Percentiles rank a stretch among this genome's conserved stretches.
phyloP scores from a whole-genome alignment of 805 yeast species.

The Hagleromyces aurorensis region DNA sequence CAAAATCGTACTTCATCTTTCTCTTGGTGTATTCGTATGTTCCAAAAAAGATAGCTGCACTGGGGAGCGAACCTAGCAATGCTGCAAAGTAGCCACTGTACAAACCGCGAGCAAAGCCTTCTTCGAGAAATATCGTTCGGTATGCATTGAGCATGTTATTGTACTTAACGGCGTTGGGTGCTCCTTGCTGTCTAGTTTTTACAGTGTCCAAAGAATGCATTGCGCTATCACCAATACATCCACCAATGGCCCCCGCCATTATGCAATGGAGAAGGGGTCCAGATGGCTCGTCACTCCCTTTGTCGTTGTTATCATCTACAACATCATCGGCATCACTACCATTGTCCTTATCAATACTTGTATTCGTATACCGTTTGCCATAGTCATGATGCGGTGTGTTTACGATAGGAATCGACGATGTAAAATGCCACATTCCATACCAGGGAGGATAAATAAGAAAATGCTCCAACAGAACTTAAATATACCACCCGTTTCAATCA shows the following conservation, averaged over 20 bases:
- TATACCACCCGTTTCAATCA: too few relatives aligned
- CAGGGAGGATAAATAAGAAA: too few relatives aligned
- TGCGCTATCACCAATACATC: slow-evolving; percentile 80
- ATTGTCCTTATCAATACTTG: slow-evolving; percentile 6
- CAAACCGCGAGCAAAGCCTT: slow-evolving; percentile 76
- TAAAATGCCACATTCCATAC: slow-evolving; percentile 14
- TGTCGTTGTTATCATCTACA: slow-evolving; percentile 2
- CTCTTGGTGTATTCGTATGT: slow-evolving; percentile 83
- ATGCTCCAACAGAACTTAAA: too few relatives aligned
- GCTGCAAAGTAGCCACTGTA: slow-evolving; percentile 94
- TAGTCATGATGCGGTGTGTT: slow-evolving; percentile 11
- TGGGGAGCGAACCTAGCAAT: slow-evolving; percentile 84
- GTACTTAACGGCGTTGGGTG: slow-evolving; percentile 57
- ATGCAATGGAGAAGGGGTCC: slow-evolving; percentile 49
- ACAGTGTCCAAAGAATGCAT: slow-evolving; percentile 98
- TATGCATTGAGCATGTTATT: slow-evolving; percentile 71
- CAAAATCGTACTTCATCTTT: slow-evolving; percentile 50
- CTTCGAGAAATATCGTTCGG: slow-evolving; percentile 65
- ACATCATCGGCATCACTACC: slow-evolving; percentile 6
- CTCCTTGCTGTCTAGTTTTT: slow-evolving; percentile 96
- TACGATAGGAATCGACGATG: slow-evolving; percentile 20
- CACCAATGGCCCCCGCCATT: slow-evolving; percentile 93
- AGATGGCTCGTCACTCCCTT: slow-evolving; percentile 2
- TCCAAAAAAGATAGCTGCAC: slow-evolving; percentile 89
- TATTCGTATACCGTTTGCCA: slow-evolving; percentile 3